phyloP scores from a whole-genome alignment of 1,139 yeast species.

The Magnusiomyces magnusii region DNA sequence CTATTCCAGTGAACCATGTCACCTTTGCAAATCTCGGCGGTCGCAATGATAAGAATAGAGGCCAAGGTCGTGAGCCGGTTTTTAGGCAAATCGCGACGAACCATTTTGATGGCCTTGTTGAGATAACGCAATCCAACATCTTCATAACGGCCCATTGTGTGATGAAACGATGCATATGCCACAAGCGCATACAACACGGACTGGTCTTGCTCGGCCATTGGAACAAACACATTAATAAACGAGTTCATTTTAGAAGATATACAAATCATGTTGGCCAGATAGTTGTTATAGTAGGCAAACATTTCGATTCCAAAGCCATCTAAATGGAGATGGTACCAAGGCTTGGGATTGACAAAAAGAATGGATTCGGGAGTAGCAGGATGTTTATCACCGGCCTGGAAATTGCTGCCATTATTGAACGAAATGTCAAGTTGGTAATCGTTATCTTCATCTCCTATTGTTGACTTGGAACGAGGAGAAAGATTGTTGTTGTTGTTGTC shows the following conservation, averaged over 20 bases:
- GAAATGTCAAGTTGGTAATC: neutral
- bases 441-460: neutral
- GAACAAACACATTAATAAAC: constrained; percentile 65
- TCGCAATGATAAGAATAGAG: constrained; percentile 55
- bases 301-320: constrained; percentile 43
- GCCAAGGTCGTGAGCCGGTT: constrained; percentile 45
- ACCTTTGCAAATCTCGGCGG: constrained; percentile 69
- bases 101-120: constrained; percentile 29
- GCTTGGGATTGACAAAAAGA: constrained; percentile 5
- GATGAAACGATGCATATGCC: constrained; percentile 72
- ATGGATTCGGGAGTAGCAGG: neutral
- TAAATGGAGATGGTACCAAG: constrained; percentile 26
- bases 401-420: neutral
- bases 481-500: neutral
- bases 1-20: constrained; percentile 65
- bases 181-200: constrained; percentile 63
- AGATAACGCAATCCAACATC: constrained; percentile 33
- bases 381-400: neutral
- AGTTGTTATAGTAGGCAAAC: constrained; percentile 59
- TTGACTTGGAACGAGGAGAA: neutral
- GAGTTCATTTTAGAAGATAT: constrained; percentile 66
- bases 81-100: constrained; percentile 18
- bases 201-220: constrained; percentile 62
- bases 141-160: constrained; percentile 39
- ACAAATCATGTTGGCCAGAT: constrained; percentile 50